phyloP scores from a whole-genome alignment of 176 grass and related monocot genomes.

The Melocanna baccifera region DNA sequence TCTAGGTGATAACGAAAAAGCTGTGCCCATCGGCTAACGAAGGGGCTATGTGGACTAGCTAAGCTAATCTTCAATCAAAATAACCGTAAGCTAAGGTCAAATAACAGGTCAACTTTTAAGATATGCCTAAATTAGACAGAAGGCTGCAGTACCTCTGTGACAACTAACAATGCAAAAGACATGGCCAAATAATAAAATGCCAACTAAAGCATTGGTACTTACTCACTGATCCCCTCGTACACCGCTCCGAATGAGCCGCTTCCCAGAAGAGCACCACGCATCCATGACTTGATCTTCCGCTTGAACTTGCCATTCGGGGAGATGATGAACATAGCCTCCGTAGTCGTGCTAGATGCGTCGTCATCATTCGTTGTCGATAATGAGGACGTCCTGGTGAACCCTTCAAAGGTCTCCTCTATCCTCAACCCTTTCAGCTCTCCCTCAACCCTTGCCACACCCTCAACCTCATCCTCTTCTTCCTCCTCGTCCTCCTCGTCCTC shows the following conservation, averaged over 20 bases:
- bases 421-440: constrained; percentile 47
- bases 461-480: constrained; percentile 21
- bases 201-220: constrained; percentile 46
- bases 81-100: neutral
- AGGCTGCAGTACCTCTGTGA: neutral
- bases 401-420: constrained; percentile 72
- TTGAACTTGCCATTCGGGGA: constrained; percentile 86
- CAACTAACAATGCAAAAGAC: neutral
- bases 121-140: constrained; percentile 4
- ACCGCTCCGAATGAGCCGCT: constrained; percentile 86
- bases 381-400: constrained; percentile 74
- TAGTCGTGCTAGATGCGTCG: constrained; percentile 79
- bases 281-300: constrained; percentile 80
- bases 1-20: neutral
- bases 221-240: constrained; percentile 97
- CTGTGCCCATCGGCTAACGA: neutral
- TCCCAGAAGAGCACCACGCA: constrained; percentile 66
- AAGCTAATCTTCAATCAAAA: constrained; percentile 20
- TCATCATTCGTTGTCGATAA: constrained; percentile 85
- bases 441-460: constrained; percentile 36
- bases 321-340: constrained; percentile 73
- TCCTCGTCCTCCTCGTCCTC: constrained; percentile 33
- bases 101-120: neutral
- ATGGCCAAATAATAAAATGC: neutral
- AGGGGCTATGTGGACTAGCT: neutral